A percentile compares a stretch with the other conserved stretches of the same genome.
These are phyloP conservation scores for Malus hybrid DNA, from an alignment of 331 rosid genomes.

Conservation along the genomic window DNA sequence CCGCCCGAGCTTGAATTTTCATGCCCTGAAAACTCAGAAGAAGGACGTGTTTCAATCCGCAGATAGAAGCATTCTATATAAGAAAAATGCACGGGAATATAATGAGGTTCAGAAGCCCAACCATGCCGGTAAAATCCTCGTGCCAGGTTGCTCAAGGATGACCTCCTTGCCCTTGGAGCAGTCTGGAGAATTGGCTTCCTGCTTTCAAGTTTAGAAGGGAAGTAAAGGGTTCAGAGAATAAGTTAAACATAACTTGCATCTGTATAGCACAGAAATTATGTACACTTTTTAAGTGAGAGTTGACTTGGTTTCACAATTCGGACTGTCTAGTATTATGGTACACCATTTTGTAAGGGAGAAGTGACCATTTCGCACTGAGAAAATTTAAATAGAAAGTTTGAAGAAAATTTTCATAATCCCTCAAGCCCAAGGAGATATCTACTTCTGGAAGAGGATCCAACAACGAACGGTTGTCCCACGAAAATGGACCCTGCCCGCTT, in stretches of 20 bases:
- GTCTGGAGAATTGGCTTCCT: constrained; percentile 33
- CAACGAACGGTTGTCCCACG: no score
- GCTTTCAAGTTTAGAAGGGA: background rate
- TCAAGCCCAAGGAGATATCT: no score
- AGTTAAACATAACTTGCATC: background rate
- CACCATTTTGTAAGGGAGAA: background rate
- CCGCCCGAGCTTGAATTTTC: constrained; percentile 22
- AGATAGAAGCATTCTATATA: background rate
- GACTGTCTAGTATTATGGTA: background rate
- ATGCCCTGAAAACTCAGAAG: constrained; percentile 26
- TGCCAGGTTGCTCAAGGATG: constrained; percentile 45
- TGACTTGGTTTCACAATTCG: background rate
- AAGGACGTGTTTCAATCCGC: background rate
- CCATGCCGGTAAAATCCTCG: constrained; percentile 49
- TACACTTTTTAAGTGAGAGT: background rate
- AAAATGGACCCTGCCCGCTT: background rate
- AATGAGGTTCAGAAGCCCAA: constrained; percentile 6
- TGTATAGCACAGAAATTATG: background rate
- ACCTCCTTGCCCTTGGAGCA: constrained; percentile 41
- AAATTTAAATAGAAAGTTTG: no score
- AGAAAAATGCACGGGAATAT: background rate
- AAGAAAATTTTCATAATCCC: no score
- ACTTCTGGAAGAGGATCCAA: no score
- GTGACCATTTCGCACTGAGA: background rate
- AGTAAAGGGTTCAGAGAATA: background rate